phyloP scores from a whole-genome alignment of 441 rosid genomes.

The Cnidoscolus chayamansa region DNA sequence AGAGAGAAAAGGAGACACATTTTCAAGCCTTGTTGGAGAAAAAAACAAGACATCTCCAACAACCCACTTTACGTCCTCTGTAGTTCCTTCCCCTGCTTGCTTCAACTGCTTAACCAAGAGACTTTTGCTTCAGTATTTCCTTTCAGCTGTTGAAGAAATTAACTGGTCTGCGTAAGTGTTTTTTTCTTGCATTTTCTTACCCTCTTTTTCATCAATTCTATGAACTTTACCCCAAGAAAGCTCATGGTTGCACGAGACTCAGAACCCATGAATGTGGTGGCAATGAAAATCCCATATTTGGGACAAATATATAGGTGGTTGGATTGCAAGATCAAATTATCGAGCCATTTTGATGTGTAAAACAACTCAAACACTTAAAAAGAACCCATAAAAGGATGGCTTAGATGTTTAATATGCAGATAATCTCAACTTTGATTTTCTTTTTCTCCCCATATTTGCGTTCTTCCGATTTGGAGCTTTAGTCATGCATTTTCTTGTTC shows the following conservation, averaged over 20 bases:
- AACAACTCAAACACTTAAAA: too few species aligned
- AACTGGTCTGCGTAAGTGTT: constrained; percentile 3
- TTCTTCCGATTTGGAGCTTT: not conserved
- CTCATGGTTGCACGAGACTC: too few species aligned
- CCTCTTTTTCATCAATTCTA: not conserved
- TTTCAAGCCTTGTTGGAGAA: constrained; percentile 9
- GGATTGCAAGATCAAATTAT: too few species aligned
- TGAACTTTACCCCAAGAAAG: too few species aligned
- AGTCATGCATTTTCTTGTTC: not conserved
- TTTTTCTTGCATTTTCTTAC: not conserved
- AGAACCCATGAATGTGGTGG: too few species aligned
- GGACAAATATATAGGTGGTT: too few species aligned
- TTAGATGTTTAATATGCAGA: too few species aligned
- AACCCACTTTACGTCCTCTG: not conserved
- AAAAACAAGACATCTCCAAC: constrained; percentile 14
- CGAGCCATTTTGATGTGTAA: too few species aligned
- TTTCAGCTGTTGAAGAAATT: not conserved
- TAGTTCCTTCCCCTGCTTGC: not conserved
- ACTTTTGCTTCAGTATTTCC: not conserved
- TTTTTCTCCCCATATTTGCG: not conserved
- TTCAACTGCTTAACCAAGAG: not conserved
- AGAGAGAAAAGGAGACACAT: not conserved
- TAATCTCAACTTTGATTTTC: too few species aligned
- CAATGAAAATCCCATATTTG: too few species aligned
- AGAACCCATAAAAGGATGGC: too few species aligned